Conservation (phyloP, 1,284 basidiomycete genomes). For the Boletus semigastroideus region DNA sequence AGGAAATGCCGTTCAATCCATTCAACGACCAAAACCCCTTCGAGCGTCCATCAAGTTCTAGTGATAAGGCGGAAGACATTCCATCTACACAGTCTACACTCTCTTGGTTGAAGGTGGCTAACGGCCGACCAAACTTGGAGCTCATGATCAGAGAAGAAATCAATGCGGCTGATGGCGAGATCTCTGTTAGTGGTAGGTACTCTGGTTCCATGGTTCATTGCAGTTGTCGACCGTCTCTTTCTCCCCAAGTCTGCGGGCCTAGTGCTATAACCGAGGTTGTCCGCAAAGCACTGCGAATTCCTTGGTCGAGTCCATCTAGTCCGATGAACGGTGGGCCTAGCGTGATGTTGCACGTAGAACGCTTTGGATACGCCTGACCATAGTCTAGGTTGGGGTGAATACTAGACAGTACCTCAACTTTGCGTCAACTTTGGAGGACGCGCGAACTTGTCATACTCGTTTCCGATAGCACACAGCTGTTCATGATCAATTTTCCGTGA, state of each 20-base stretch:
- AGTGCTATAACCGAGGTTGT: background rate
- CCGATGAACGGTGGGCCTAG: constrained; percentile 43
- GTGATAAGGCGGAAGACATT: background rate
- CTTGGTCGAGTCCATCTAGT: constrained; percentile 31
- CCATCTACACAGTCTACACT: background rate
- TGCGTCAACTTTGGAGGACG: no score
- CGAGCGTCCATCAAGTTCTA: background rate
- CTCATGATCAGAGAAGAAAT: constrained; percentile 15
- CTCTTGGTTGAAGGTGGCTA: constrained; percentile 14
- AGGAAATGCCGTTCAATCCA: background rate
- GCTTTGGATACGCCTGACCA: constrained; percentile 37
- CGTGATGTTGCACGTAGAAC: constrained; percentile 45
- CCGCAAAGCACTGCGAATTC: constrained; percentile 34
- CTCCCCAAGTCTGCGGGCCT: constrained; percentile 10
- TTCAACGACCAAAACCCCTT: constrained; percentile 1
- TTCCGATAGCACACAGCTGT: background rate
- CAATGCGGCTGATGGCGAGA: constrained; percentile 3
- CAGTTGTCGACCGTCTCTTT: background rate
- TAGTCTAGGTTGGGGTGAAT: background rate
- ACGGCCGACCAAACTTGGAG: constrained; percentile 18
- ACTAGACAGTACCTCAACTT: background rate
- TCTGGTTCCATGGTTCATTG: background rate
- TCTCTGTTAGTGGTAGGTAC: constrained; percentile 20
- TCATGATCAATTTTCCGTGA: background rate
- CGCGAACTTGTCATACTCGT: background rate